These are phyloP conservation scores for Abrus precatorius DNA, from an alignment of 306 rosid species.

Conservation along the genomic window DNA sequence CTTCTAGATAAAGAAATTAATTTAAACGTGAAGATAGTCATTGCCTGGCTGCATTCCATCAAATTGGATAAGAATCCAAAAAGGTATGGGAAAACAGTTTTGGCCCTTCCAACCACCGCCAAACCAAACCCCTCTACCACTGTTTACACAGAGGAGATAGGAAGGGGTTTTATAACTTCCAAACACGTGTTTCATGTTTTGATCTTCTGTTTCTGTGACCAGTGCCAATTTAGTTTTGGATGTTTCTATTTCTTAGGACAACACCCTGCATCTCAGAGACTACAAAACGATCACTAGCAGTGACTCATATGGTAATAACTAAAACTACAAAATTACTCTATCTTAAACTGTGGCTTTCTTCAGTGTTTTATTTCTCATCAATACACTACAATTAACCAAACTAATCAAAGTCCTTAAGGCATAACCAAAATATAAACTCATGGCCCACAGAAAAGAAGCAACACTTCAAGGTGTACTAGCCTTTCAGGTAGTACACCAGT, in stretches of 20 bases:
- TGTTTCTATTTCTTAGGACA: slow-evolving; percentile 72
- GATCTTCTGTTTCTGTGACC: slow-evolving; percentile 39
- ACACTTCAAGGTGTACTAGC: no score
- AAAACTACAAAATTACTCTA: not conserved
- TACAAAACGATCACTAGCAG: not conserved
- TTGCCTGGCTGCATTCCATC: slow-evolving; percentile 53
- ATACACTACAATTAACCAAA: no score
- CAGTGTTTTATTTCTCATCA: no score
- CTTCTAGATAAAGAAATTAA: slow-evolving; percentile 15
- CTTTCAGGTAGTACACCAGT: no score
- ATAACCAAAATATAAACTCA: no score
- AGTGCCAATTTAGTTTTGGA: slow-evolving; percentile 48
- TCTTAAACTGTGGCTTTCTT: no score
- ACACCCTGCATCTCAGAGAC: slow-evolving; percentile 45
- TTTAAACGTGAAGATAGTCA: slow-evolving; percentile 34
- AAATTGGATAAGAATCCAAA: slow-evolving; percentile 65
- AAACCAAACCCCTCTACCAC: slow-evolving; percentile 65
- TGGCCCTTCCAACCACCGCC: slow-evolving; percentile 80
- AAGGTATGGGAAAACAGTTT: slow-evolving; percentile 62
- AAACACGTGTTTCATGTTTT: slow-evolving; percentile 49
- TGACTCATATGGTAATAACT: slow-evolving; percentile 31
- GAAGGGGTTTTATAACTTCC: slow-evolving; percentile 46
- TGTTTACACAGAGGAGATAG: slow-evolving; percentile 44
- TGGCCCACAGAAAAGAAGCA: not conserved
- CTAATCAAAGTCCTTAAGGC: no score